Evolutionary conservation across 805 yeast genomes (phyloP).

Genomic region (Grigorovia yakushimaensis): DNA sequence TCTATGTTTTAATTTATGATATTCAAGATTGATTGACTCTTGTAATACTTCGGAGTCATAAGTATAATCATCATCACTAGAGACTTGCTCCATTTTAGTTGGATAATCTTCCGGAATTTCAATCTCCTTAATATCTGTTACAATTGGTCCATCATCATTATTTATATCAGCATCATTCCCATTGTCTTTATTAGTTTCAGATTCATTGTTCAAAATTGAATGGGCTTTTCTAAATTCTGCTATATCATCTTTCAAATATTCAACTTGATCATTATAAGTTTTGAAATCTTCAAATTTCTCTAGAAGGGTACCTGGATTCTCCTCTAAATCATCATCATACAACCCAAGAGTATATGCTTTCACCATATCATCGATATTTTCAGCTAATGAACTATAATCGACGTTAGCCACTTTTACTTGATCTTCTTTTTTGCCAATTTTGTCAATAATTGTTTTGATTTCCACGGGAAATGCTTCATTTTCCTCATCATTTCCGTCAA

Average conservation of each 20-base stretch:
- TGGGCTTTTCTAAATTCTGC: conserved; percentile 12
- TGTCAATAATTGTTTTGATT: conserved; percentile 6
- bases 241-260: conserved; percentile 23
- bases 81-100: conserved; percentile 13
- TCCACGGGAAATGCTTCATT: conserved; percentile 8
- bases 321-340: conserved; percentile 50
- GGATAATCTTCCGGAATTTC: conserved; percentile 18
- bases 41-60: conserved; percentile 28
- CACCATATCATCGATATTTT: conserved; percentile 48
- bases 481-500: background rate
- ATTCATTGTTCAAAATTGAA: too few relatives aligned
- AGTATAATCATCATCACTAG: conserved; percentile 13
- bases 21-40: conserved; percentile 45
- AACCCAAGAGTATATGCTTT: conserved; percentile 49
- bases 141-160: conserved; percentile 13
- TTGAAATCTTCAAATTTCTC: conserved; percentile 47
- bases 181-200: conserved; percentile 21
- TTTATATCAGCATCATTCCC: conserved; percentile 18
- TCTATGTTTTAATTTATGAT: conserved; percentile 43
- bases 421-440: conserved; percentile 4
- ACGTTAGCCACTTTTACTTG: conserved; percentile 18
- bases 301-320: conserved; percentile 45
- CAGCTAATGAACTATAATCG: conserved; percentile 35
- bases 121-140: conserved; percentile 25
- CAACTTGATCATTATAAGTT: conserved; percentile 39